These are phyloP conservation scores for Sordariomycetes sp. DNA, from an alignment of 2,329 filamentous ascomycete genomes.

Conservation along the genomic window DNA sequence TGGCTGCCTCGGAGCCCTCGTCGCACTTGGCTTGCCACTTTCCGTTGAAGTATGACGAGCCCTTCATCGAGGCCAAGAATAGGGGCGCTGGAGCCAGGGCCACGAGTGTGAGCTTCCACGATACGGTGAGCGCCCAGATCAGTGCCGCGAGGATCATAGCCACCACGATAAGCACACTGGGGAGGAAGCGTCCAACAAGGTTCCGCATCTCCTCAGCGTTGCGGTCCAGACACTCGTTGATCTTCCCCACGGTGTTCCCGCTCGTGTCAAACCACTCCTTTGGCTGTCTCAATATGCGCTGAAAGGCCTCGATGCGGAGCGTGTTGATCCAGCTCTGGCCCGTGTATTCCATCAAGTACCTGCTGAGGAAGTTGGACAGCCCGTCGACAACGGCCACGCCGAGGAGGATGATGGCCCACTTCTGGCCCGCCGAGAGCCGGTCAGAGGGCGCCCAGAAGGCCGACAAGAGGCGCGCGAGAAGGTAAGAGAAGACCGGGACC, in stretches of 20 bases:
- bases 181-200: conserved; percentile 67
- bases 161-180: conserved; percentile 54
- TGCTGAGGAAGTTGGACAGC: conserved; percentile 50
- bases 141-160: conserved; percentile 61
- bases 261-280: conserved; percentile 67
- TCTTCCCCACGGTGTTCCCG: conserved; percentile 45
- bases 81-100: conserved; percentile 58
- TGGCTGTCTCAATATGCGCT: conserved; percentile 63
- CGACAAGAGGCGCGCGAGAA: conserved; percentile 61
- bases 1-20: conserved; percentile 46
- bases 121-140: conserved; percentile 61
- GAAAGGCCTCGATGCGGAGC: conserved; percentile 58
- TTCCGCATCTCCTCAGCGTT: conserved; percentile 83
- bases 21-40: conserved; percentile 65
- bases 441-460: conserved; percentile 52
- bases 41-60: conserved; percentile 53
- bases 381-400: conserved; percentile 59
- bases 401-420: conserved; percentile 62
- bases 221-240: conserved; percentile 66
- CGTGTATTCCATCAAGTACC: conserved; percentile 60
- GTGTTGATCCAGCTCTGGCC: conserved; percentile 69
- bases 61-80: conserved; percentile 53
- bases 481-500: conserved; percentile 66
- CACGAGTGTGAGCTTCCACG: conserved; percentile 75
- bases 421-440: conserved; percentile 35